These are phyloP conservation scores for Neofusicoccum sp. DNA, from an alignment of 2,329 filamentous ascomycete genomes.

Conservation along the genomic window DNA sequence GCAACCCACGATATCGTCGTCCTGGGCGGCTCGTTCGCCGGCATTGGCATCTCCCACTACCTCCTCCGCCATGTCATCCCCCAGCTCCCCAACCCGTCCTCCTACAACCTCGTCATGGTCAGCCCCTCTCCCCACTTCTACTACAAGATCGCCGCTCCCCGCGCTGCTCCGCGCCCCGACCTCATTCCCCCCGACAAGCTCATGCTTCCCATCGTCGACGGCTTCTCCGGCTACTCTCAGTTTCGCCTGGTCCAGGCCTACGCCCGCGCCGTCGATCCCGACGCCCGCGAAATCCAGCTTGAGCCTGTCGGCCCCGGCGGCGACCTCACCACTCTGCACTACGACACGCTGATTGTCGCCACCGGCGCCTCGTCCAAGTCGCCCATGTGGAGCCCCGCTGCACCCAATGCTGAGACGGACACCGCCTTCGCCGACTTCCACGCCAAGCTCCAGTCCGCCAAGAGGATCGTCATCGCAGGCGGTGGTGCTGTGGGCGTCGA, in stretches of 20 bases:
- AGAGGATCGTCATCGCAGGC: constrained; percentile 33
- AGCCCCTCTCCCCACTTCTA: constrained; percentile 37
- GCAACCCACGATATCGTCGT: constrained; percentile 33
- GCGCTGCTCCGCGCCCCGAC: constrained; percentile 29
- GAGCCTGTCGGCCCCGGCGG: neutral
- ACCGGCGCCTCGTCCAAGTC: constrained; percentile 34
- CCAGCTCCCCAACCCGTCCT: constrained; percentile 23
- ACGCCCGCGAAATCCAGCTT: constrained; percentile 15
- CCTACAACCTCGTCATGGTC: constrained; percentile 34
- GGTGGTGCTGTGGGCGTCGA: constrained; percentile 37
- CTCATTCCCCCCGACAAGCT: constrained; percentile 28
- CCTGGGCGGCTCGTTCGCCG: constrained; percentile 37
- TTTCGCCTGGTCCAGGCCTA: constrained; percentile 34
- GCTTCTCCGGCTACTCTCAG: constrained; percentile 31
- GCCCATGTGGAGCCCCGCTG: constrained; percentile 34
- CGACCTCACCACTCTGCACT: constrained; percentile 20
- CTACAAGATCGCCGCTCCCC: constrained; percentile 39
- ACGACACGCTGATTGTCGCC: constrained; percentile 35
- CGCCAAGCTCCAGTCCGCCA: constrained; percentile 25
- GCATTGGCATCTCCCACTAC: constrained; percentile 34
- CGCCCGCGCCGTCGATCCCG: constrained; percentile 28
- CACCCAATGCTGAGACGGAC: constrained; percentile 33
- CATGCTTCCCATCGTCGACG: constrained; percentile 32
- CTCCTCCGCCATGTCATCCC: constrained; percentile 33
- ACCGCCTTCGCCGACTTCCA: constrained; percentile 31